phyloP scores from a whole-genome alignment of 2,329 filamentous ascomycete genomes.

The Alternaria solani region DNA sequence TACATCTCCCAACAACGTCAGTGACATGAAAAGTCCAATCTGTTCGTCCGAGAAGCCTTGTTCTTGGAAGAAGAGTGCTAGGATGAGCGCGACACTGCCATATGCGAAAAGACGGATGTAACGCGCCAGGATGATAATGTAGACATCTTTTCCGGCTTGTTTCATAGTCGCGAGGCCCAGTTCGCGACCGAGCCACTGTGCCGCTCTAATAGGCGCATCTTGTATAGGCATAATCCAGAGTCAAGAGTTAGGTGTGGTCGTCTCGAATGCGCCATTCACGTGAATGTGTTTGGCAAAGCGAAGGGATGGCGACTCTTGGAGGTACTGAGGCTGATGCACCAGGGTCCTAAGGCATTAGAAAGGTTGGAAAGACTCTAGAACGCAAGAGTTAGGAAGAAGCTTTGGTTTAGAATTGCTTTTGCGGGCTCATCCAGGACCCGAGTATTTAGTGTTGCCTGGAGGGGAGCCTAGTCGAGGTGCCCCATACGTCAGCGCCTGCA shows the following conservation, averaged over 20 bases:
- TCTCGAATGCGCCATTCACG: conserved; percentile 8
- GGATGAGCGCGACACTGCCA: conserved; percentile 47
- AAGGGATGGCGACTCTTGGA: neutral
- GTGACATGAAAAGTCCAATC: conserved; percentile 53
- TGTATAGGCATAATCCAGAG: conserved; percentile 23
- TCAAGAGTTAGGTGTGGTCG: neutral
- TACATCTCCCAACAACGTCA: conserved; percentile 52
- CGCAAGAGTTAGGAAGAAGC: neutral
- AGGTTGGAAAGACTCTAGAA: neutral
- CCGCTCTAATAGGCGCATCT: conserved; percentile 13
- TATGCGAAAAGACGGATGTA: conserved; percentile 50
- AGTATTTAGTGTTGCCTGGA: conserved; percentile 18
- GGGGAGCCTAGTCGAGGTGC: conserved; percentile 9
- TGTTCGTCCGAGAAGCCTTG: conserved; percentile 47
- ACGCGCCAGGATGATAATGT: conserved; percentile 48
- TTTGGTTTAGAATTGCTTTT: neutral
- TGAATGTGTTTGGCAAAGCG: neutral
- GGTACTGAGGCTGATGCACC: neutral
- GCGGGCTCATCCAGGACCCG: conserved; percentile 16
- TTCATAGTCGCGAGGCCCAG: conserved; percentile 42
- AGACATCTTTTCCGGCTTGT: conserved; percentile 38
- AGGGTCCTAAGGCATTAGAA: neutral
- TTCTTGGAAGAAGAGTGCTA: conserved; percentile 48
- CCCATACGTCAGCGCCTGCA: conserved; percentile 18
- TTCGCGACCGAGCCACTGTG: conserved; percentile 38